These are phyloP conservation scores for Lentinula novae-zelandiae DNA, from an alignment of 1,284 basidiomycete species.

Conservation along the genomic window DNA sequence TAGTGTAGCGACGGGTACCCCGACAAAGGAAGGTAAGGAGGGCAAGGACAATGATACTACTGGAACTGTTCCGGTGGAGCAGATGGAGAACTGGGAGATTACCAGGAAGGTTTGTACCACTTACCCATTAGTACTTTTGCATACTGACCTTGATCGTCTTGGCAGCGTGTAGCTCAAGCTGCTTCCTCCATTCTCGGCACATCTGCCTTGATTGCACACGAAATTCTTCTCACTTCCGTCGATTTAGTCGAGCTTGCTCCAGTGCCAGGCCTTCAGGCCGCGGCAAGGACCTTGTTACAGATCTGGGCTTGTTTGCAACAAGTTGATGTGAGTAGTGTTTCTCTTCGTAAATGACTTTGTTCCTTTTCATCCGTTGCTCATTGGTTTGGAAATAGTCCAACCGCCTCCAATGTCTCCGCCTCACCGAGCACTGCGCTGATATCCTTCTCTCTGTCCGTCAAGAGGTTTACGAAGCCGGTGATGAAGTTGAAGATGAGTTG, in stretches of 20 bases:
- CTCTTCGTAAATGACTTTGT: neutral
- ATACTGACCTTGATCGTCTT: conserved; percentile 4
- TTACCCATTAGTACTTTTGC: neutral
- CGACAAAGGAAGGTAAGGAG: neutral
- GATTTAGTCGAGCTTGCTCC: conserved; percentile 55
- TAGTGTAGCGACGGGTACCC: neutral
- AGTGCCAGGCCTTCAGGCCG: conserved; percentile 49
- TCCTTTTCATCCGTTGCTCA: neutral
- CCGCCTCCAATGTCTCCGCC: conserved; percentile 41
- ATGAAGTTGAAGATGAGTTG: conserved; percentile 31
- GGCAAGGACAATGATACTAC: neutral
- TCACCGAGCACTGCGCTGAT: conserved; percentile 43
- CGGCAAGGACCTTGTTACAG: conserved; percentile 46
- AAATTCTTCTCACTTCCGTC: conserved; percentile 39
- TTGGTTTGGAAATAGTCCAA: conserved; percentile 43
- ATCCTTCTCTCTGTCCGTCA: conserved; percentile 39
- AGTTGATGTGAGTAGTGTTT: conserved; percentile 51
- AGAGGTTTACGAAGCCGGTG: conserved; percentile 38
- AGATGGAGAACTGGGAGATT: conserved; percentile 43
- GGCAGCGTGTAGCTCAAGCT: conserved; percentile 43
- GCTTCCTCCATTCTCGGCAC: conserved; percentile 41
- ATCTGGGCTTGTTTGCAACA: conserved; percentile 61
- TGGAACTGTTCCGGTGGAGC: conserved; percentile 38
- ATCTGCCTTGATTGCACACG: conserved; percentile 39
- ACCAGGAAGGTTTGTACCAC: conserved; percentile 42